Evolutionary conservation across 352 stramenopile species (phyloP).

Genomic region (Pythium grandisporangium): DNA sequence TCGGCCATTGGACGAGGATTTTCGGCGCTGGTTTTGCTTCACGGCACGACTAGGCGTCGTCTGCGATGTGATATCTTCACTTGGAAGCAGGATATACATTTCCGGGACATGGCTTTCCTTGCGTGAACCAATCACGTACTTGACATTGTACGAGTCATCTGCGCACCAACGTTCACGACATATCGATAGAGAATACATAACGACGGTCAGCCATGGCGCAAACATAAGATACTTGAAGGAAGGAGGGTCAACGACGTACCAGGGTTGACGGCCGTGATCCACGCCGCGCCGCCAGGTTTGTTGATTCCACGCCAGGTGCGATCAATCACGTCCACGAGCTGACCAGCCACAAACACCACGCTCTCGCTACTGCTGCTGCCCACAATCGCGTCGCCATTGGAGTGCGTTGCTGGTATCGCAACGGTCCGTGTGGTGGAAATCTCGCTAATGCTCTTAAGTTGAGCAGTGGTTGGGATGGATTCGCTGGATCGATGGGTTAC

Average conservation of each 20-base stretch:
- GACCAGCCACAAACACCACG: conserved; percentile 30
- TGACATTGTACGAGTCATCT: conserved; percentile 26
- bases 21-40: conserved; percentile 15
- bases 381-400: too few relatives aligned
- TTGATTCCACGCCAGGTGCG: conserved; percentile 90
- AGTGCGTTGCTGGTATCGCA: background rate
- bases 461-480: background rate
- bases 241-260: too few relatives aligned
- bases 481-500: background rate
- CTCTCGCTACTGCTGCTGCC: too few relatives aligned
- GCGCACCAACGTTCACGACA: too few relatives aligned
- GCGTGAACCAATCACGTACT: conserved; percentile 22
- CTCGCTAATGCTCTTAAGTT: background rate
- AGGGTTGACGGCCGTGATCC: conserved; percentile 55
- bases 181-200: too few relatives aligned
- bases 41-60: conserved; percentile 11
- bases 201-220: too few relatives aligned
- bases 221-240: too few relatives aligned
- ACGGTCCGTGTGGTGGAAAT: background rate
- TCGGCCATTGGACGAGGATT: conserved; percentile 4
- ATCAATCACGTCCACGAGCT: conserved; percentile 81
- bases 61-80: conserved; percentile 11
- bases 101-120: conserved; percentile 11
- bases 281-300: conserved; percentile 81
- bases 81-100: conserved; percentile 15